phyloP scores from a whole-genome alignment of 352 stramenopile genomes.

The Phytopythium delawarense region DNA sequence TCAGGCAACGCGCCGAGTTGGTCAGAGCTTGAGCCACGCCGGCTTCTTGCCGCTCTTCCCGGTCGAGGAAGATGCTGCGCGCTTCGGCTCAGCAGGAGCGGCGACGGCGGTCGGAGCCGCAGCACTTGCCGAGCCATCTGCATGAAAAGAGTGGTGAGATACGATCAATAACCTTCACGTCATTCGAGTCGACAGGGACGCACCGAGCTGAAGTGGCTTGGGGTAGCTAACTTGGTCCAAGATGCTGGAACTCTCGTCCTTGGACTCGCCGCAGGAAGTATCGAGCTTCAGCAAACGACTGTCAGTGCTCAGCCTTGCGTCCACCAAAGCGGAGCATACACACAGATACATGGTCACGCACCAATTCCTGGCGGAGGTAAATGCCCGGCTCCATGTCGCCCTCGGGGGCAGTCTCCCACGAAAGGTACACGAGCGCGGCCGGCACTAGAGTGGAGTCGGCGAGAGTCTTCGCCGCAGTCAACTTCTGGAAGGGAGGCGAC shows the following conservation, averaged over 20 bases:
- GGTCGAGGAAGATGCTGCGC: constrained; percentile 14
- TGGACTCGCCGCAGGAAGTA: constrained; percentile 33
- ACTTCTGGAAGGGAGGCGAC: constrained; percentile 66
- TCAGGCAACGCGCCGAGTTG: not conserved
- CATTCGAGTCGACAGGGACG: constrained; percentile 4
- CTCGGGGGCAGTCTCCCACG: constrained; percentile 42
- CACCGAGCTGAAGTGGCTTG: constrained; percentile 42
- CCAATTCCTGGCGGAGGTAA: constrained; percentile 61
- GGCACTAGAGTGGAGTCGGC: constrained; percentile 69
- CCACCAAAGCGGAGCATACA: not conserved
- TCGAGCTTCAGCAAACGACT: constrained; percentile 17
- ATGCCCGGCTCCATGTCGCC: constrained; percentile 25
- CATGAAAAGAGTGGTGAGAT: constrained; percentile 9
- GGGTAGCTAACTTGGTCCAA: constrained; percentile 33
- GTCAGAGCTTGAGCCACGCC: constrained; percentile 70
- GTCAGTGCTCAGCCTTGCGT: not conserved
- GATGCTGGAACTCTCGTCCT: constrained; percentile 21
- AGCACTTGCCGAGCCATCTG: constrained; percentile 22
- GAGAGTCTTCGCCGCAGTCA: constrained; percentile 52
- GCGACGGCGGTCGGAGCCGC: constrained; percentile 11
- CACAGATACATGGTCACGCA: constrained; percentile 15
- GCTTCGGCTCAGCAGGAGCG: constrained; percentile 25
- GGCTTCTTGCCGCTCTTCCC: constrained; percentile 58
- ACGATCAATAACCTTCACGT: constrained; percentile 6
- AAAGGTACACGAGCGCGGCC: constrained; percentile 72